Evolutionary conservation across 1,284 basidiomycete species (phyloP).

Genomic region (Lignosus rhinocerotis): DNA sequence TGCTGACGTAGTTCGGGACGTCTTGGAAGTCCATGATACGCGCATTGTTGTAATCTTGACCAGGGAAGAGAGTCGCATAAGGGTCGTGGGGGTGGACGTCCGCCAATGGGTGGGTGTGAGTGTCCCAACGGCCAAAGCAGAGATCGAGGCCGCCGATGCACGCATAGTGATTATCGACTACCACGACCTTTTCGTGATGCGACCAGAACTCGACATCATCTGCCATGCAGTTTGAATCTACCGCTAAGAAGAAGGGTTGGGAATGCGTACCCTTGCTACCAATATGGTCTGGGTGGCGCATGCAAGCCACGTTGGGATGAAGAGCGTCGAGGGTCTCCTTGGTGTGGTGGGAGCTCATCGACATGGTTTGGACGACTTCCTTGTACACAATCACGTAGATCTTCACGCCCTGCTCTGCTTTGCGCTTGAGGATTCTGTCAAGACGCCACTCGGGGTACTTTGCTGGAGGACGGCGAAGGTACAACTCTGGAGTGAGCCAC

Average conservation of each 20-base stretch:
- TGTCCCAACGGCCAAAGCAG: conserved; percentile 96
- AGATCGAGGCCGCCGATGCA: conserved; percentile 87
- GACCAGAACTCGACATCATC: conserved; percentile 81
- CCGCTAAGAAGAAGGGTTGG: background rate
- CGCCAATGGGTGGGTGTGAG: conserved; percentile 80
- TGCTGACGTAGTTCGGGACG: conserved; percentile 79
- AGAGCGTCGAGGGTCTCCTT: conserved; percentile 81
- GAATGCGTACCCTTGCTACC: conserved; percentile 64
- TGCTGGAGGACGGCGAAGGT: conserved; percentile 87
- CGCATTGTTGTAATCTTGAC: conserved; percentile 93
- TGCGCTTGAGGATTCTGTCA: conserved; percentile 80
- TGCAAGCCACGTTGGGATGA: conserved; percentile 85
- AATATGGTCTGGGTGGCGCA: conserved; percentile 89
- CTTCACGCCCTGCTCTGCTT: conserved; percentile 89
- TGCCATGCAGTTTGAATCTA: conserved; percentile 24
- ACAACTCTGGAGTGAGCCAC: conserved; percentile 92
- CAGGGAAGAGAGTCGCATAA: conserved; percentile 81
- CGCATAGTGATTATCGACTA: conserved; percentile 85
- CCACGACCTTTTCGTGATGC: conserved; percentile 82
- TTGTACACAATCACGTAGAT: conserved; percentile 90
- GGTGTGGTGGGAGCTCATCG: conserved; percentile 82
- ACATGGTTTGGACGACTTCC: conserved; percentile 90
- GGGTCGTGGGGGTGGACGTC: conserved; percentile 90
- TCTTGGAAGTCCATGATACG: conserved; percentile 81
- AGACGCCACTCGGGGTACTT: conserved; percentile 84